Evolutionary conservation across 1,139 yeast genomes (phyloP).

Genomic region (Tardiomyces depauwii): DNA sequence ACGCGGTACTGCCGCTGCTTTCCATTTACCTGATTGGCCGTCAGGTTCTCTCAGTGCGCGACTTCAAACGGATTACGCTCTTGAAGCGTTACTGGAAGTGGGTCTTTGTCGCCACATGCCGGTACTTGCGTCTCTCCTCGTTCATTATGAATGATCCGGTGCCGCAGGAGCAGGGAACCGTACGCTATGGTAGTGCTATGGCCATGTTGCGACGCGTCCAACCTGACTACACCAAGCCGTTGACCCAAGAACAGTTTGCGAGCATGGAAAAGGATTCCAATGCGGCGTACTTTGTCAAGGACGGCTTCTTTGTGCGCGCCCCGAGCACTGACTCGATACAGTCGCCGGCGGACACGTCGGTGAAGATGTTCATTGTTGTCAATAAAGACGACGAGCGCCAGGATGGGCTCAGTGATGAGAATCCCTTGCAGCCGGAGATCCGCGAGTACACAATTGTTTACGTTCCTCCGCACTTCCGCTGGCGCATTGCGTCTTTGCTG

Average conservation of each 20-base stretch:
- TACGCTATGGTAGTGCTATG: constrained; percentile 44
- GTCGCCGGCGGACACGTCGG: constrained; percentile 40
- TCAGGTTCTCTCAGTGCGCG: constrained; percentile 9
- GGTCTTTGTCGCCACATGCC: constrained; percentile 47
- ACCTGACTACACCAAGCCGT: constrained; percentile 55
- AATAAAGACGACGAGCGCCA: constrained; percentile 65
- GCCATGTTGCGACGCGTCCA: constrained; percentile 31
- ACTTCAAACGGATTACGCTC: constrained; percentile 7
- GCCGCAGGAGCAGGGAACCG: constrained; percentile 65
- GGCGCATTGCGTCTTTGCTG: constrained; percentile 47
- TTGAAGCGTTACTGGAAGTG: constrained; percentile 43
- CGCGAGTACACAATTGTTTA: constrained; percentile 69
- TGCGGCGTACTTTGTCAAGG: constrained; percentile 31
- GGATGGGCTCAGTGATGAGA: constrained; percentile 32
- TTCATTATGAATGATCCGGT: constrained; percentile 60
- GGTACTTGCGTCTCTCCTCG: constrained; percentile 59
- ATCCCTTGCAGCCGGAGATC: constrained; percentile 30
- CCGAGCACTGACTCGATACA: constrained; percentile 66
- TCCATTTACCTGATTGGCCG: constrained; percentile 23
- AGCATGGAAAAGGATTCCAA: constrained; percentile 18
- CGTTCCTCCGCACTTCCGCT: constrained; percentile 67
- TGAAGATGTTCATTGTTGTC: constrained; percentile 70
- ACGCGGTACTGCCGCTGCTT: constrained; percentile 9
- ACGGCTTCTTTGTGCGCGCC: constrained; percentile 76
- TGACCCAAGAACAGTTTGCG: constrained; percentile 32